phyloP scores from a whole-genome alignment of 257 asterid genomes.

The Misopates orontium region DNA sequence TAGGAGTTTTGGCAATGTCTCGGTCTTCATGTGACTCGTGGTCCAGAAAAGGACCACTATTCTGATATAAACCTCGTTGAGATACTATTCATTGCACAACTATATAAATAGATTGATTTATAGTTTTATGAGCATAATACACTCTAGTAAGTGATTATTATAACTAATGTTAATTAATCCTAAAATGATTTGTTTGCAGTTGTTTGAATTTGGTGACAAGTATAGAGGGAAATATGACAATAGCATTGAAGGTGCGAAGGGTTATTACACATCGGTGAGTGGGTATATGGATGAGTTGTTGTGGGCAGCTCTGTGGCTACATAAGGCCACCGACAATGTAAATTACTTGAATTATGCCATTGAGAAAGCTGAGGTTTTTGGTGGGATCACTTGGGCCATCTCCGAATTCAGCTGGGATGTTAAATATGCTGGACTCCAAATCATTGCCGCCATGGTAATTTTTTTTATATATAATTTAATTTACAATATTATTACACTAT shows the following conservation, averaged over 20 bases:
- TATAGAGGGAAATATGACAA: slow-evolving; percentile 71
- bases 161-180: too few relatives aligned
- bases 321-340: slow-evolving; percentile 70
- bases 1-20: too few relatives aligned
- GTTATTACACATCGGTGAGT: slow-evolving; percentile 81
- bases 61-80: background rate
- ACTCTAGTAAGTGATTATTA: too few relatives aligned
- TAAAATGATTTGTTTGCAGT: slow-evolving; percentile 37
- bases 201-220: slow-evolving; percentile 86
- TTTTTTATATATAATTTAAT: too few relatives aligned
- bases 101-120: background rate
- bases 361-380: slow-evolving; percentile 54
- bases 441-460: slow-evolving; percentile 66
- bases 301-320: slow-evolving; percentile 95
- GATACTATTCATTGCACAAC: background rate
- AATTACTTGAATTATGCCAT: slow-evolving; percentile 58
- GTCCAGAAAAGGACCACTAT: too few relatives aligned
- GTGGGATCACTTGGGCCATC: slow-evolving; percentile 93
- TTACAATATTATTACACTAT: too few relatives aligned
- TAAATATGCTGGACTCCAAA: slow-evolving; percentile 72
- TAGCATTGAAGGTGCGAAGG: slow-evolving; percentile 70
- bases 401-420: slow-evolving; percentile 91
- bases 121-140: background rate
- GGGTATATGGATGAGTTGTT: slow-evolving; percentile 88
- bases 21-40: too few relatives aligned